Conservation (phyloP, 202 grass and related monocot species). For the Digitaria exilis region DNA sequence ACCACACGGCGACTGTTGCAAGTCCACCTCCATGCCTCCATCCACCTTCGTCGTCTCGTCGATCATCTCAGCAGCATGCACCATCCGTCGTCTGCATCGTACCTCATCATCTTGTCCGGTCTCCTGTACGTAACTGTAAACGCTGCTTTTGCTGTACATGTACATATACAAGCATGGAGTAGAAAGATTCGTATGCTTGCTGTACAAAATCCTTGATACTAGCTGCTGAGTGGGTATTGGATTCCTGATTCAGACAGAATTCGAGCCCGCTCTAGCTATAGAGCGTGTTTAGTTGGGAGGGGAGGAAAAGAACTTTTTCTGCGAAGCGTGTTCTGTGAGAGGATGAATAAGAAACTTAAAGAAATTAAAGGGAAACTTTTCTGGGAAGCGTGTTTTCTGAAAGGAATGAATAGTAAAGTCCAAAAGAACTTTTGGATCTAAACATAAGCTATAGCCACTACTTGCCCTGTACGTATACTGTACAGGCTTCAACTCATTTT, state of each 20-base stretch:
- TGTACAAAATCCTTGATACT: too few relatives aligned
- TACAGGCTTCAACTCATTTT: slow-evolving; percentile 18
- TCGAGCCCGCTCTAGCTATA: not conserved
- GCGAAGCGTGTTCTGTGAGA: too few relatives aligned
- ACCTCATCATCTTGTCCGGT: not conserved
- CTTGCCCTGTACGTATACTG: not conserved
- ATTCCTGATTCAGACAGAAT: not conserved
- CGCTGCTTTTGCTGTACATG: not conserved
- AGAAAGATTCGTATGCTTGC: not conserved
- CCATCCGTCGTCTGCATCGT: not conserved
- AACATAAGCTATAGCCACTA: not conserved
- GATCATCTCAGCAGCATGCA: not conserved
- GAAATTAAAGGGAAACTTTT: too few relatives aligned
- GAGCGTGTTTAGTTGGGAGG: too few relatives aligned
- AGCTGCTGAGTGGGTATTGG: not conserved
- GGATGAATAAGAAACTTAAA: too few relatives aligned
- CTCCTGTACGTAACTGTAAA: not conserved
- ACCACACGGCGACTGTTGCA: not conserved
- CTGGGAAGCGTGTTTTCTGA: too few relatives aligned
- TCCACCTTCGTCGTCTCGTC: not conserved
- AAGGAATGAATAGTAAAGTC: too few relatives aligned
- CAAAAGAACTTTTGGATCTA: too few relatives aligned
- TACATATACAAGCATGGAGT: not conserved
- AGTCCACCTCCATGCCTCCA: not conserved
- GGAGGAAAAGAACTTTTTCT: too few relatives aligned